phyloP scores from a whole-genome alignment of 331 rosid genomes.

The Phaseolus coccineus region DNA sequence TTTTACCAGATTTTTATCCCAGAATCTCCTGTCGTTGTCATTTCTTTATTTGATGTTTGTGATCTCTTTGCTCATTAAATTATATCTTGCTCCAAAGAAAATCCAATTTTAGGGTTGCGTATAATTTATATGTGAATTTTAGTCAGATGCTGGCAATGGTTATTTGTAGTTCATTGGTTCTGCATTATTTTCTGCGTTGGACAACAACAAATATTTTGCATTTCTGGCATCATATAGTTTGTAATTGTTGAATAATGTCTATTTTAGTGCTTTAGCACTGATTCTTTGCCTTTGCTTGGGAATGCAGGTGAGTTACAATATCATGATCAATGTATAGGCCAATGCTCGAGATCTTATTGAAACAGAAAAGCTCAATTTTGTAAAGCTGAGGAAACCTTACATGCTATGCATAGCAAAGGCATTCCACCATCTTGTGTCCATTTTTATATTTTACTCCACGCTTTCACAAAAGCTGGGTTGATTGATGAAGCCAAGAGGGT shows the following conservation, averaged over 20 bases:
- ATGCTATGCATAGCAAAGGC: constrained; percentile 65
- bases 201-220: constrained; percentile 20
- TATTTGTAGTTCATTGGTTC: background rate
- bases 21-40: background rate
- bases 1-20: constrained; percentile 23
- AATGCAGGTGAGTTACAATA: constrained; percentile 87
- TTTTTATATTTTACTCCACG: constrained; percentile 69
- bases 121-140: background rate
- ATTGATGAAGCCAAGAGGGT: constrained; percentile 72
- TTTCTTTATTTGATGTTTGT: background rate
- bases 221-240: background rate
- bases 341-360: constrained; percentile 65
- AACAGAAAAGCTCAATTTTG: constrained; percentile 41
- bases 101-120: background rate
- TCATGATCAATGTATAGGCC: constrained; percentile 85
- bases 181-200: constrained; percentile 2
- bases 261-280: constrained; percentile 3
- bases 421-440: constrained; percentile 72
- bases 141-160: constrained; percentile 22
- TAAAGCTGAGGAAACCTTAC: constrained; percentile 72
- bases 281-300: constrained; percentile 36
- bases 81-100: background rate
- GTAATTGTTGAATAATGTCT: constrained; percentile 16
- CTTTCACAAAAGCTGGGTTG: constrained; percentile 66
- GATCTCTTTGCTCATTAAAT: constrained; percentile 17